Evolutionary conservation across 768 basidiomycete genomes (phyloP), one percentile per base, ranked within the genome.

Genomic region (Boletus pseudopeckii): DNA sequence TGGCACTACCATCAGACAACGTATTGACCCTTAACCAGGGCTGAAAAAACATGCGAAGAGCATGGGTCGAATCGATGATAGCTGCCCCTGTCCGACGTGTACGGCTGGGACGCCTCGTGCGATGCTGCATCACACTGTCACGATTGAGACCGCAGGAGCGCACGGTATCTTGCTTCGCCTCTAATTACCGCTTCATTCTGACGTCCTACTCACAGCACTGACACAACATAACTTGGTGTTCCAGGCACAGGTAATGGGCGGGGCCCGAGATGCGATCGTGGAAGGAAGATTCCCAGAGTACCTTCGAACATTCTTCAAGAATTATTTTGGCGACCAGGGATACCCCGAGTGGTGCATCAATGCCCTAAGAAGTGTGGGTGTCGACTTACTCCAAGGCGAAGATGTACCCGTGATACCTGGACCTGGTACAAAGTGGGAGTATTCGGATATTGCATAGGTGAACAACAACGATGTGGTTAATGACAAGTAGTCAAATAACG

Each of bases 271-370:
- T 60, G 88, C 92, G 3, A 94, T 95, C 60, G 66, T 92, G 53
- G 77, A 79, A 30, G 90, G 85, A 36, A 80, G 74, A 11, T 96
- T 92, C 69, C 93, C 92, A 1, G 75, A 80, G 47, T 95, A 90
- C 66, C 76, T 95, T 28, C 77, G 77, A 48, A 72, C 71, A 7
- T 96, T 94, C 72, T 95, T 96, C 69, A 77, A 75, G 33, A 72
- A 75, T 41, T 95, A 93, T 68, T 96, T 90, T 63, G 85, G 81
- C 7, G 77, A 82, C 51, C 72, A 75, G n/a, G 87, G 86, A 10
- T 92, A 93, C 66, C 92, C 92, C 0, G 82, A 84, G 64, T 96
- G 92, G 92, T 90, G 89, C 61, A 82, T 95, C 1, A 88, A 91
- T 62, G 93, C 92, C 11, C 71, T 96, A 47, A 75, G 78, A 24